A percentile compares a stretch with the other conserved stretches of the same genome.
Conservation (phyloP, 140 eudicot species). For the Bidens hawaiensis region DNA sequence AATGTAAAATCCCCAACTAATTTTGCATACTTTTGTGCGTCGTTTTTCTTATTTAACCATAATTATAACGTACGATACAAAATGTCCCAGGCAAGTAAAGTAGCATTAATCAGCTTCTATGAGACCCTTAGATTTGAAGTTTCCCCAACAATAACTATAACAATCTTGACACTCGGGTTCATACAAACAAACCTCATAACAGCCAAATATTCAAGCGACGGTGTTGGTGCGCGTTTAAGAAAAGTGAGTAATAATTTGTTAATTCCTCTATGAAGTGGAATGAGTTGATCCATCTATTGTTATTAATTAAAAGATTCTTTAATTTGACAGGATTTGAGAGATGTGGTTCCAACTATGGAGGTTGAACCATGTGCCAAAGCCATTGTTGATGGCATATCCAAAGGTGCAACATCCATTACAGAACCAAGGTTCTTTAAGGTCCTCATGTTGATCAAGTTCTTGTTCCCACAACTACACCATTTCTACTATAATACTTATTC, state of each 20-base stretch:
- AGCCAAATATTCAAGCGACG: conserved; percentile 20
- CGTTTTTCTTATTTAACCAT: not conserved
- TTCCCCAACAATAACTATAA: conserved; percentile 25
- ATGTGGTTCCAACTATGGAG: conserved; percentile 18
- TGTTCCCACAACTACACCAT: conserved; percentile 22
- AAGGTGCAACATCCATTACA: conserved; percentile 19
- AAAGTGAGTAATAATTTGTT: conserved; percentile 16
- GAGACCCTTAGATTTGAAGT: conserved; percentile 44
- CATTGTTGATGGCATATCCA: conserved; percentile 22
- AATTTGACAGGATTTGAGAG: conserved; percentile 3
- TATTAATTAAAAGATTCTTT: not conserved
- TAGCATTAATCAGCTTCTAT: conserved; percentile 40
- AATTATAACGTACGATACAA: not conserved
- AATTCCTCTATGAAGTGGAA: too few relatives aligned
- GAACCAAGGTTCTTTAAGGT: conserved; percentile 27
- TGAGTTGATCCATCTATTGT: too few relatives aligned
- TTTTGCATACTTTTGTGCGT: not conserved
- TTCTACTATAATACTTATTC: conserved; percentile 3
- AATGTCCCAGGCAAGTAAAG: conserved; percentile 45
- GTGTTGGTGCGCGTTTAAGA: conserved; percentile 9
- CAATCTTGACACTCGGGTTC: conserved; percentile 37
- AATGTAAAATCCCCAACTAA: conserved; percentile 3
- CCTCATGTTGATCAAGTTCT: conserved; percentile 7
- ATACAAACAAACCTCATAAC: conserved; percentile 30
- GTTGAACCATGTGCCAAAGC: conserved; percentile 33